Percentiles rank a stretch among this genome's conserved stretches.
Conservation (phyloP, 2,329 filamentous ascomycete species). For the Colletotrichum siamense region DNA sequence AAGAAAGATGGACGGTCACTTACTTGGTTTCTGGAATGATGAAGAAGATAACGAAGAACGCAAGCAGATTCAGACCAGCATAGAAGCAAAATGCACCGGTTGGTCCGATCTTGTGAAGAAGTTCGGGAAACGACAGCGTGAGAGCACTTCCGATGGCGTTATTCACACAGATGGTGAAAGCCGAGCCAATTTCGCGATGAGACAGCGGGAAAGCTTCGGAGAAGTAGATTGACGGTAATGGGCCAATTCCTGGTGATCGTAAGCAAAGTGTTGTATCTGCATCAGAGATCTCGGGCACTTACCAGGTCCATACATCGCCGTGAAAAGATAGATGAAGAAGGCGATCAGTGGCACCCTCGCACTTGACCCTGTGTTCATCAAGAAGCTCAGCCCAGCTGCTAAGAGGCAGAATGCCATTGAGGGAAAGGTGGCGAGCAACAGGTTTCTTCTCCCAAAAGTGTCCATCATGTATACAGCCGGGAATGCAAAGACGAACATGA, state of each 20-base stretch:
- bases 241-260: conserved; percentile 29
- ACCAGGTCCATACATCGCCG: conserved; percentile 54
- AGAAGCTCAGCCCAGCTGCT: conserved; percentile 53
- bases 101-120: conserved; percentile 41
- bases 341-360: conserved; percentile 55
- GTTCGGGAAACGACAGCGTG: conserved; percentile 50
- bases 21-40: conserved; percentile 61
- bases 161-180: conserved; percentile 36
- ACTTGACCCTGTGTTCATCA: conserved; percentile 44
- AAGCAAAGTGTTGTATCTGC: background rate
- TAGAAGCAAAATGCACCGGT: conserved; percentile 65
- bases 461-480: conserved; percentile 67
- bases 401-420: conserved; percentile 47
- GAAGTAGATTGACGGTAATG: conserved; percentile 48
- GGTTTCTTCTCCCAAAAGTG: conserved; percentile 57
- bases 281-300: background rate
- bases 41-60: conserved; percentile 68
- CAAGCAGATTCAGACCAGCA: conserved; percentile 62
- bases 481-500: conserved; percentile 64
- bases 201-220: conserved; percentile 61
- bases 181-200: conserved; percentile 48
- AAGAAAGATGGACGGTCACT: background rate
- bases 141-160: conserved; percentile 31
- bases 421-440: conserved; percentile 49
- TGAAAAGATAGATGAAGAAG: conserved; percentile 63